phyloP scores from a whole-genome alignment of 1,139 yeast species.

The Zygosaccharomyces pseudobailii region DNA sequence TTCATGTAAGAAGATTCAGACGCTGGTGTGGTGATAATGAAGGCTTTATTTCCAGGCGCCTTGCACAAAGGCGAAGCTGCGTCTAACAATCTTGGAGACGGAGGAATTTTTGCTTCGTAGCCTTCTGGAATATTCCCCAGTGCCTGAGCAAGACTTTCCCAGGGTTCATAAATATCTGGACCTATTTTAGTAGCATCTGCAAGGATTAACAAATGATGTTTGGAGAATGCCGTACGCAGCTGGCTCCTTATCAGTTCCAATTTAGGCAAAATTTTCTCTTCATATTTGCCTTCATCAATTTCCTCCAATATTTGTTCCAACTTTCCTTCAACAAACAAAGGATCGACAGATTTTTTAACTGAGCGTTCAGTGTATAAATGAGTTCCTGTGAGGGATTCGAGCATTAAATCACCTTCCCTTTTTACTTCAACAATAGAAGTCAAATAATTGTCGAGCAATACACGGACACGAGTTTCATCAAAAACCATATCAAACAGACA shows the following conservation, averaged over 20 bases:
- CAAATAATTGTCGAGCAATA: conserved; percentile 67
- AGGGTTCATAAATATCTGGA: conserved; percentile 37
- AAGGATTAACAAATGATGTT: conserved; percentile 62
- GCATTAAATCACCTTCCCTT: conserved; percentile 71
- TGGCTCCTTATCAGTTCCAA: conserved; percentile 54
- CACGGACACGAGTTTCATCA: conserved; percentile 66
- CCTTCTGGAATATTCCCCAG: conserved; percentile 8
- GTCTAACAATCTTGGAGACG: conserved; percentile 51
- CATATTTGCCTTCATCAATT: conserved; percentile 44
- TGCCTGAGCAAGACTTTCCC: conserved; percentile 46
- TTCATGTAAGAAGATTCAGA: conserved; percentile 80
- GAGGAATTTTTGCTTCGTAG: conserved; percentile 19
- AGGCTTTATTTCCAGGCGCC: conserved; percentile 51
- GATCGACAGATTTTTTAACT: conserved; percentile 62
- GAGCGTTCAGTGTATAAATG: conserved; percentile 54
- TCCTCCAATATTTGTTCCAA: conserved; percentile 47
- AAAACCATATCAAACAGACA: conserved; percentile 62
- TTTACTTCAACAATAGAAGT: conserved; percentile 75
- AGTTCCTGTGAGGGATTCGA: conserved; percentile 57
- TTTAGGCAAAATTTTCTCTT: conserved; percentile 42
- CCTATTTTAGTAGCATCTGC: conserved; percentile 54
- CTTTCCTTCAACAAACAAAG: conserved; percentile 56
- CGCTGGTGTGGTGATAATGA: conserved; percentile 71
- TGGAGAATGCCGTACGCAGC: conserved; percentile 50
- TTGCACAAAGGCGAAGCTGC: conserved; percentile 56